Base-by-base conservation (phyloP, 129 eudicot genomes). In the Arctium minus region DNA sequence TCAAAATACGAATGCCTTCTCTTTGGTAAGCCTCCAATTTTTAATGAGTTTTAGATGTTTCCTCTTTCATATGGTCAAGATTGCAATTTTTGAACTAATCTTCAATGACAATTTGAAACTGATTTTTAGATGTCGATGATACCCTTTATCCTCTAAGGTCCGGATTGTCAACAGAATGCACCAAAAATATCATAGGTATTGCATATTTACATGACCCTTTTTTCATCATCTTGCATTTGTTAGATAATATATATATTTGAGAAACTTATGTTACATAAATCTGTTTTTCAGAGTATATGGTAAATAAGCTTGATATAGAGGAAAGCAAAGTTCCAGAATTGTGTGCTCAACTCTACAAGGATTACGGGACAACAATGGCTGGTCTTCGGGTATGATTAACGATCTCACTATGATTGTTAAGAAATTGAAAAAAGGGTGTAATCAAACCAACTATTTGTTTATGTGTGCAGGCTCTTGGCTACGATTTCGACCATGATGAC, bases 331-430 rank as follows among this genome's bases (percentile, higher is more conserved):
- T 89, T 73, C 83, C 94, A 7, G 90, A 85, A 39, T 73, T 90
- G 96, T 86, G 92, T 88, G 79, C 83, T 42, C 83, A 86, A 67
- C 88, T 96, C 29, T 93, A 96, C 73, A 93, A 88, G 91, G 93
- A 93, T 53, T 93, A 93, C 36, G 99, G 99, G 4, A 96, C 99
- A 30, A 96, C 99, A 5, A 91, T 96, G 99, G 95, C 87, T 9
- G 87, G 87, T 84, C 84, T 84, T 17, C 70, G 87, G 33, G 85
- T 74, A 81, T 42, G 60, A 38, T 60, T 17, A 60, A n/a, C 68
- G 6, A 60, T 81, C 53, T 79, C 17, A 79, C 27, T 1, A 12
- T 30, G 2, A 70, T 69, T 2, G 6, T 70, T 18, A 46, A 1
- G 9, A 15, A 60, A 80, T 71, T 11, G 90, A 90, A 11, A 87